phyloP scores from a whole-genome alignment of 2,329 filamentous ascomycete genomes.

The Cladosporium oxysporum region DNA sequence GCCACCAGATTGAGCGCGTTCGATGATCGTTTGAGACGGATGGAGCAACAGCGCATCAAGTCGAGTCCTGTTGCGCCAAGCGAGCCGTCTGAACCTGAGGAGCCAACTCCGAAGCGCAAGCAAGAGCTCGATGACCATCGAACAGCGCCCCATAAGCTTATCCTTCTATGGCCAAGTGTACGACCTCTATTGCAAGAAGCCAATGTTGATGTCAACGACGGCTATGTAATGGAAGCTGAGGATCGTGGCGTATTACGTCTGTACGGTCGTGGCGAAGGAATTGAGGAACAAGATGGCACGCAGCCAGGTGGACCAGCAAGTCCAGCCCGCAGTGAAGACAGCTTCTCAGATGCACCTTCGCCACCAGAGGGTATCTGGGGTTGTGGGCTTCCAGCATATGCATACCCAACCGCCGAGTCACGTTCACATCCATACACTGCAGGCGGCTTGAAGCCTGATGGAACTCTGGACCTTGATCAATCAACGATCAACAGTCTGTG shows the following conservation, averaged over 20 bases:
- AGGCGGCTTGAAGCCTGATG: conserved; percentile 55
- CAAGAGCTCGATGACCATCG: conserved; percentile 84
- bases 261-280: conserved; percentile 41
- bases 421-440: conserved; percentile 39
- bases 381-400: conserved; percentile 33
- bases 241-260: conserved; percentile 39
- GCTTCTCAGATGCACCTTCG: conserved; percentile 39
- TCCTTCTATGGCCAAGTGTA: conserved; percentile 62
- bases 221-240: conserved; percentile 42
- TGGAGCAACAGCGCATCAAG: conserved; percentile 28
- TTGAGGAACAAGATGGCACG: conserved; percentile 40
- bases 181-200: conserved; percentile 36
- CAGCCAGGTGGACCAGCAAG: conserved; percentile 39
- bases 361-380: conserved; percentile 56
- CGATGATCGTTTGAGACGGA: conserved; percentile 29
- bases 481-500: conserved; percentile 54
- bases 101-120: conserved; percentile 52
- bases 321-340: conserved; percentile 43
- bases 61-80: conserved; percentile 15
- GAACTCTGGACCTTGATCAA: conserved; percentile 56
- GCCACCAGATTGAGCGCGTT: conserved; percentile 21
- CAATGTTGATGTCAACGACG: conserved; percentile 32
- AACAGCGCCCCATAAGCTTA: conserved; percentile 80
- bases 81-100: conserved; percentile 19
- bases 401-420: conserved; percentile 32